Base-by-base conservation (phyloP, 2,329 filamentous ascomycete species). In the Colletotrichum sublineola region DNA sequence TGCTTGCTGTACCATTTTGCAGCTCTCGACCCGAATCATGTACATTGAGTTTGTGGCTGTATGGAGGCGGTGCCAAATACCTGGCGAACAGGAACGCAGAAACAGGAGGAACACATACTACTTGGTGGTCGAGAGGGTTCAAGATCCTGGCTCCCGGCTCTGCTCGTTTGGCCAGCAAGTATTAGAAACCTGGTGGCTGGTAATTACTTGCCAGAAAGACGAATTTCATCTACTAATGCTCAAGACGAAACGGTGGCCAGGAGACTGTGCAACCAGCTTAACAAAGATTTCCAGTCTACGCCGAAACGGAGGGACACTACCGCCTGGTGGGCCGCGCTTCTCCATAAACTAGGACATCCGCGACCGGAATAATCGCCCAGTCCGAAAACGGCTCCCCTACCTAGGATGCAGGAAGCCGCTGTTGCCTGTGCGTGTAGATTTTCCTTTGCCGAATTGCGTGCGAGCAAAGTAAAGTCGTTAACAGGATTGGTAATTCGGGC, bases 401-500 rank as follows among this genome's bases (percentile, higher is more conserved):
- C 18, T 5, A 12, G 46, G 8, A 5, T 14, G 2, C 46, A 40
- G n/a, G 11, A 52, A 46, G 1, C 1, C 12, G 2, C 15, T 31
- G 8, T 14, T 9, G 18, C 33, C 36, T 29, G 14, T 38, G 3
- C 18, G 15, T 31, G 5, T 29, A 40, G 9, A 11, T 20, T 5
- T 20, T 42, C 8, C 31, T 31, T 42, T 63, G 48, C 48, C 48
- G 48, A 42, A 36, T 15, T n/a, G 53, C 46, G 8, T 46, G 40
- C 57, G 40, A 44, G 29, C 8, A 44, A 31, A 44, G 14, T 33
- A n/a, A 40, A 33, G 61, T 63, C 15, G 33, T 18, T 48, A 24
- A 24, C 24, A 24, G 66, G 60, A 64, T 73, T 73, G 60, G 70
- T 73, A 64, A 65, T 64, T 70, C 61, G 61, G 70, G 70, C 70